Evolutionary conservation across 2,329 filamentous ascomycete genomes (phyloP).

Genomic region (Fusarium anguioides): DNA sequence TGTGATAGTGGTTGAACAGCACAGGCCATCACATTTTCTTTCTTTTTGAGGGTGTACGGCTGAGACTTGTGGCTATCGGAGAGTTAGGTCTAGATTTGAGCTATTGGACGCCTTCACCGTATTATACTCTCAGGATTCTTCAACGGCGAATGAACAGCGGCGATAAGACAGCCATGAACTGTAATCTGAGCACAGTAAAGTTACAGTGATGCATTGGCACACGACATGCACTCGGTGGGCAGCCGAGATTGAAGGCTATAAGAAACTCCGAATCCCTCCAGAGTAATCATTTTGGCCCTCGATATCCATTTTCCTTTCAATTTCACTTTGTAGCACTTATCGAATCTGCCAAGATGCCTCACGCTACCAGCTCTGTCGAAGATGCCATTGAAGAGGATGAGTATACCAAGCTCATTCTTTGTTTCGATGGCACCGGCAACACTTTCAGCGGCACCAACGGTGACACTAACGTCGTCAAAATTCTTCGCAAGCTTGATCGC

Average conservation of each 20-base stretch:
- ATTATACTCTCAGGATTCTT: not conserved
- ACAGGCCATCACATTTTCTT: not conserved
- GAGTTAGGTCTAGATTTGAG: not conserved
- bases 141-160: not conserved
- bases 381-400: not conserved
- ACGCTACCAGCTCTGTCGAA: not conserved
- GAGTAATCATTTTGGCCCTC: too few relatives aligned
- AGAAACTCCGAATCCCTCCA: not conserved
- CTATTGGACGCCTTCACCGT: not conserved
- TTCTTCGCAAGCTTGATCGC: slow-evolving; percentile 59
- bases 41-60: not conserved
- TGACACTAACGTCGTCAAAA: slow-evolving; percentile 65
- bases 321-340: not conserved
- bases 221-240: not conserved
- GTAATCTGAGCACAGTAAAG: not conserved
- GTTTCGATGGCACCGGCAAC: slow-evolving; percentile 62
- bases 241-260: not conserved
- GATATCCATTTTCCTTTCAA: not conserved
- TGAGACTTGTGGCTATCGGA: not conserved
- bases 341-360: not conserved
- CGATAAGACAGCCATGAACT: not conserved
- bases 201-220: too few relatives aligned
- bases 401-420: slow-evolving; percentile 55
- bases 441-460: slow-evolving; percentile 57
- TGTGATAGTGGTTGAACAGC: not conserved